Percentiles rank a stretch among this genome's conserved stretches.
phyloP scores from a whole-genome alignment of 345 rosid genomes.

The Arabidopsis suecica region DNA sequence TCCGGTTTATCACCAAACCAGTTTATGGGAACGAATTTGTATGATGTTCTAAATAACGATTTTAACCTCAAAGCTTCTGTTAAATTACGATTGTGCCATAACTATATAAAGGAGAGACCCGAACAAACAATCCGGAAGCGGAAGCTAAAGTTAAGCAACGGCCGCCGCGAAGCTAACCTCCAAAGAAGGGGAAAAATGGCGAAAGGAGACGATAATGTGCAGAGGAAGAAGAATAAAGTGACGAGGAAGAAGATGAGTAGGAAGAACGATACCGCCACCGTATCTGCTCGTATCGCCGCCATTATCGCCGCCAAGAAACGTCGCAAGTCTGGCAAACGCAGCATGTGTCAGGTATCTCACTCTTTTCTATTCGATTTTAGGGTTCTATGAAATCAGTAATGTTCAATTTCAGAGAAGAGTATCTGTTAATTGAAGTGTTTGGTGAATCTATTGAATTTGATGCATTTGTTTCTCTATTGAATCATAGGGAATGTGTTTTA shows the following conservation, averaged over 20 bases:
- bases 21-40: no score
- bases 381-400: neutral
- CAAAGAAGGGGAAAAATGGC: slow-evolving; percentile 51
- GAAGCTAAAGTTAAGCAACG: slow-evolving; percentile 15
- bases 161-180: slow-evolving; percentile 43
- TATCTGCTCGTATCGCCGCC: slow-evolving; percentile 78
- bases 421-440: neutral
- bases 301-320: slow-evolving; percentile 89
- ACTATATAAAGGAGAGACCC: neutral
- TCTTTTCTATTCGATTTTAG: neutral
- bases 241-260: slow-evolving; percentile 61
- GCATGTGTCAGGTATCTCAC: slow-evolving; percentile 67
- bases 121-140: neutral
- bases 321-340: slow-evolving; percentile 78
- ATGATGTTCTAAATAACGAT: no score
- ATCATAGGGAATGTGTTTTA: slow-evolving; percentile 90
- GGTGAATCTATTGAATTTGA: neutral
- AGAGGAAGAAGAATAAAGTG: slow-evolving; percentile 68
- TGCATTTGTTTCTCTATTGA: neutral
- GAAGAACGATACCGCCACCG: slow-evolving; percentile 54
- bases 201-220: slow-evolving; percentile 72
- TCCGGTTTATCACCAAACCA: neutral
- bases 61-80: neutral
- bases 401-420: neutral
- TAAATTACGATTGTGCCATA: neutral